phyloP scores from a whole-genome alignment of 352 stramenopile genomes.

The Pythium guiyangense region DNA sequence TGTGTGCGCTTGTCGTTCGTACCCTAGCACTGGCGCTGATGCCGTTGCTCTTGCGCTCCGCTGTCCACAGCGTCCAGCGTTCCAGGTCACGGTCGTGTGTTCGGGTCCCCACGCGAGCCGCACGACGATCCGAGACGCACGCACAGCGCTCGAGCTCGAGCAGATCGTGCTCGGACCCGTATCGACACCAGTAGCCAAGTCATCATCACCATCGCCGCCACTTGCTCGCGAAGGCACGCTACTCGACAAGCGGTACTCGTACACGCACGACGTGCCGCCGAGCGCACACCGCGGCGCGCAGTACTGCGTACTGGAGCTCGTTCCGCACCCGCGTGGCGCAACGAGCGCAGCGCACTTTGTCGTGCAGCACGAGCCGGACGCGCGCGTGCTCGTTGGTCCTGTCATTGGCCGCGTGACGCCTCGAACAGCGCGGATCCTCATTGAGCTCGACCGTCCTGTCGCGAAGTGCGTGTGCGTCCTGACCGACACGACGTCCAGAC shows the following conservation, averaged over 20 bases:
- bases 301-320: slow-evolving; percentile 47
- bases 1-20: background rate
- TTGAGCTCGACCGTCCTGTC: slow-evolving; percentile 51
- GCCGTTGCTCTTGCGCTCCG: no score
- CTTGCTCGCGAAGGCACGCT: slow-evolving; percentile 2
- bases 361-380: slow-evolving; percentile 23
- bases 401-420: slow-evolving; percentile 61
- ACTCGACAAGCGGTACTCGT: slow-evolving; percentile 10
- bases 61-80: slow-evolving; percentile 8
- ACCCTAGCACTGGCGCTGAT: no score
- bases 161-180: slow-evolving; percentile 48
- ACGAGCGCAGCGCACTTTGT: slow-evolving; percentile 32
- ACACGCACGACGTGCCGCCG: slow-evolving; percentile 23
- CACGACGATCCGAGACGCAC: slow-evolving; percentile 30
- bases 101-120: slow-evolving; percentile 22
- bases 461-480: slow-evolving; percentile 34
- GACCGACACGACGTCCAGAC: slow-evolving; percentile 20
- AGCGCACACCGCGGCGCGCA: slow-evolving; percentile 15
- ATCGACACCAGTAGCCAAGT: slow-evolving; percentile 10
- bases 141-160: slow-evolving; percentile 25
- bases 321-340: slow-evolving; percentile 35
- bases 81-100: slow-evolving; percentile 42
- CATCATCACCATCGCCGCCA: slow-evolving; percentile 3
- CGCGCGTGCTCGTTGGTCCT: slow-evolving; percentile 48
- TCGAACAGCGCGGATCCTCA: slow-evolving; percentile 42